These are phyloP conservation scores for Rhynchospora pubera DNA, from an alignment of 176 grass and related monocot genomes.

Conservation along the genomic window DNA sequence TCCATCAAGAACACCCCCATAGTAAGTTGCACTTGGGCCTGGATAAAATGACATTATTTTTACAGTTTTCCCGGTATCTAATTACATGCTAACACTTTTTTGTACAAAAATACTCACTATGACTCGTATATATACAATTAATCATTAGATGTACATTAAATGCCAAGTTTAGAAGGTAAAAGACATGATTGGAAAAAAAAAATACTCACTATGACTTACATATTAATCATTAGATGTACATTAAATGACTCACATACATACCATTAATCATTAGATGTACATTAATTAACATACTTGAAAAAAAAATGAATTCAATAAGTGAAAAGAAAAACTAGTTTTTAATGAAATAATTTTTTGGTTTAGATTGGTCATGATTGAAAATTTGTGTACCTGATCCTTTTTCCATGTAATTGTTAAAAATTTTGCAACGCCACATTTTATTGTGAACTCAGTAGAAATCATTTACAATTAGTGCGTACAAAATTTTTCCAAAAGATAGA, in stretches of 20 bases:
- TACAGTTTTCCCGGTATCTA: slow-evolving; percentile 8
- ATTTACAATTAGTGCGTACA: neutral
- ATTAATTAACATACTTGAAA: too few species aligned
- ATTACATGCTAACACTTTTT: too few species aligned
- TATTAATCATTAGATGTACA: too few species aligned
- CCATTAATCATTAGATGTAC: too few species aligned
- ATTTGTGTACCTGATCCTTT: neutral
- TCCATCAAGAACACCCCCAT: slow-evolving; percentile 27
- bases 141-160: too few species aligned
- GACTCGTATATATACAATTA: too few species aligned
- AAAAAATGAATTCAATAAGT: neutral
- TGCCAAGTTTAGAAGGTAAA: too few species aligned
- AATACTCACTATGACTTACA: neutral
- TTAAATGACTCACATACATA: too few species aligned
- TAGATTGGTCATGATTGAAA: neutral
- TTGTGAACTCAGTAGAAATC: neutral
- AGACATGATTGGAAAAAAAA: too few species aligned
- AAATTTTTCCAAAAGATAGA: neutral
- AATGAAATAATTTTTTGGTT: neutral
- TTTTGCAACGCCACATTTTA: neutral
- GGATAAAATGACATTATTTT: neutral
- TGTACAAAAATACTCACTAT: too few species aligned
- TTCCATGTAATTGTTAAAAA: neutral
- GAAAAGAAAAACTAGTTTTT: neutral
- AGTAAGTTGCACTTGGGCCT: slow-evolving; percentile 24